These are phyloP conservation scores for Fragosphaeria purpurea DNA, from an alignment of 2,329 filamentous ascomycete species.

Conservation along the genomic window DNA sequence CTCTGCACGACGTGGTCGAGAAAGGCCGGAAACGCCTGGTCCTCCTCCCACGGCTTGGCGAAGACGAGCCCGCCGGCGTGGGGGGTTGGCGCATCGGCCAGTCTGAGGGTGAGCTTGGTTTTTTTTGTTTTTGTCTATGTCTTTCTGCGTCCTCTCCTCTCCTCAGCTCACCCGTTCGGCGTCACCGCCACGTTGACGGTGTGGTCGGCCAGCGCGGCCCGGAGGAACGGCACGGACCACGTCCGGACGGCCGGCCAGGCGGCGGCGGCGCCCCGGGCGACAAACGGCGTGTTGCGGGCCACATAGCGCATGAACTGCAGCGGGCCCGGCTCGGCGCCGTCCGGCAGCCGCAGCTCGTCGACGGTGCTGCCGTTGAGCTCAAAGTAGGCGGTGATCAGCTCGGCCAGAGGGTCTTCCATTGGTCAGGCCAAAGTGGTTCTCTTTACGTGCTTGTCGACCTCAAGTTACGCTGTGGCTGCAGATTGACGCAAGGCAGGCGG, in stretches of 20 bases:
- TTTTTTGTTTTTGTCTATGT: too few relatives aligned
- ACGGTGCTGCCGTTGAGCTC: slow-evolving; percentile 56
- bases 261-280: slow-evolving; percentile 52
- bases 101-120: slow-evolving; percentile 17
- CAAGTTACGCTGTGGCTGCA: too few relatives aligned
- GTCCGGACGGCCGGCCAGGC: slow-evolving; percentile 51
- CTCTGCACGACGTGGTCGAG: slow-evolving; percentile 46
- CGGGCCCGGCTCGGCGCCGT: slow-evolving; percentile 50
- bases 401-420: slow-evolving; percentile 30
- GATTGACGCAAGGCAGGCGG: too few relatives aligned
- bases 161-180: slow-evolving; percentile 50
- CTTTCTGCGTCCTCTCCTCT: too few relatives aligned
- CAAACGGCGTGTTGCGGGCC: slow-evolving; percentile 62
- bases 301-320: slow-evolving; percentile 75
- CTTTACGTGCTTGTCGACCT: too few relatives aligned
- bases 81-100: slow-evolving; percentile 43
- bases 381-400: slow-evolving; percentile 59
- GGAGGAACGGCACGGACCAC: slow-evolving; percentile 56
- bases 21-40: slow-evolving; percentile 52
- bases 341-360: slow-evolving; percentile 41
- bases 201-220: slow-evolving; percentile 40
- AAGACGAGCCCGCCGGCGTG: slow-evolving; percentile 37
- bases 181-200: slow-evolving; percentile 68
- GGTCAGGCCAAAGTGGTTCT: not conserved
- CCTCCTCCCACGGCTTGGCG: slow-evolving; percentile 62